Conservation (phyloP, 345 rosid species). For the Salix brachista region DNA sequence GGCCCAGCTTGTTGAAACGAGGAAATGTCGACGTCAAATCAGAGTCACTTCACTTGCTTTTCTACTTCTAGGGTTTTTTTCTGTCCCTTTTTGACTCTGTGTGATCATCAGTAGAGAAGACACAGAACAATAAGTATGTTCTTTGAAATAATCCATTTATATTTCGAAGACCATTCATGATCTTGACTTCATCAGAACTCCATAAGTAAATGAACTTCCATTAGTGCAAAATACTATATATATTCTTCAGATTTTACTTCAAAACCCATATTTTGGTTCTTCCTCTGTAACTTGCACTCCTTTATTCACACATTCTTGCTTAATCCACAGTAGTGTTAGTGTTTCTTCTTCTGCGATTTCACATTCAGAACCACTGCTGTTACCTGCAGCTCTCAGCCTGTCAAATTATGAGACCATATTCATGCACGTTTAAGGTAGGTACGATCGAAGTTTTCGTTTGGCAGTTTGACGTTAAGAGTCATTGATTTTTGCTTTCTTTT, state of each 20-base stretch:
- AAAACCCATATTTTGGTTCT: not conserved
- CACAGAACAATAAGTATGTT: constrained; percentile 14
- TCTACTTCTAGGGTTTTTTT: constrained; percentile 15
- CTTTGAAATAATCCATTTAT: not conserved
- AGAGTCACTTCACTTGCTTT: not conserved
- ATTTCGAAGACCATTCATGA: not conserved
- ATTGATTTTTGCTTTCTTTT: not conserved
- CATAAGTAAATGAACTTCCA: not conserved
- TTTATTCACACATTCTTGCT: not conserved
- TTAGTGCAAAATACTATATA: not conserved
- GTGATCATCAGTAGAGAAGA: constrained; percentile 6
- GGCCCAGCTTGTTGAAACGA: not conserved
- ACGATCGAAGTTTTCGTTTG: not conserved
- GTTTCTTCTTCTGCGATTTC: not conserved
- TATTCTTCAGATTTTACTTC: not conserved
- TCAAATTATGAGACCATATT: not conserved
- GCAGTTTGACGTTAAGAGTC: not conserved
- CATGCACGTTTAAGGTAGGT: not conserved
- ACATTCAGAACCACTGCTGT: not conserved
- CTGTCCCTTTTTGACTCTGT: not conserved
- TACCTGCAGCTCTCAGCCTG: not conserved
- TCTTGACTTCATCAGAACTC: constrained; percentile 13
- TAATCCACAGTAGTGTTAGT: not conserved
- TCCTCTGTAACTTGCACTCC: not conserved
- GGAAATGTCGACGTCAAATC: constrained; percentile 12